Percentiles rank a stretch among this genome's conserved stretches.
These are phyloP conservation scores for Boletus bicolor DNA, from an alignment of 768 basidiomycete genomes.

Conservation along the genomic window DNA sequence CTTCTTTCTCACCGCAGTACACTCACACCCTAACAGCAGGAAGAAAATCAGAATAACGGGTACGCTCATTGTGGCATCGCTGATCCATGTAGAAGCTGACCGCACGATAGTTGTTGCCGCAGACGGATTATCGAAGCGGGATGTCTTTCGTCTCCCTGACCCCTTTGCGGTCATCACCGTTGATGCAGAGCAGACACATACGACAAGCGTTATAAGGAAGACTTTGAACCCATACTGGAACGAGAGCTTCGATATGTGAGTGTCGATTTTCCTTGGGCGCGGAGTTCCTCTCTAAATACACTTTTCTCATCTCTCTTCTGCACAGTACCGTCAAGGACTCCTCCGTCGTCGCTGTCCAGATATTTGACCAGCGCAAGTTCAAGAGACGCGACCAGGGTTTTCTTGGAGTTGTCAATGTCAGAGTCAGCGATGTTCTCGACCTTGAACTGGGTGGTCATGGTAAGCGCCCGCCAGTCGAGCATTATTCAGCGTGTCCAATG, in stretches of 20 bases:
- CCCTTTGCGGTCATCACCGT: conserved; percentile 99
- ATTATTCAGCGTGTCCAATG: not conserved
- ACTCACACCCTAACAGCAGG: conserved; percentile 35
- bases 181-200: conserved; percentile 95
- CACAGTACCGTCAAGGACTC: conserved; percentile 90
- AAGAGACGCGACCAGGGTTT: conserved; percentile 98
- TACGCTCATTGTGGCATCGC: conserved; percentile 20
- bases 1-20: not conserved
- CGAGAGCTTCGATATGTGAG: conserved; percentile 96
- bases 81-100: conserved; percentile 1
- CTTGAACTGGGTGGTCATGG: conserved; percentile 92
- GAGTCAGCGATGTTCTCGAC: conserved; percentile 87
- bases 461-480: conserved; percentile 39
- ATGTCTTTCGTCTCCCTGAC: conserved; percentile 94
- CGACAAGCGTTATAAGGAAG: conserved; percentile 96
- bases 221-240: conserved; percentile 96
- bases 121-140: conserved; percentile 88
- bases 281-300: not conserved
- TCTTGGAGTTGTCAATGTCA: conserved; percentile 94
- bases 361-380: conserved; percentile 99
- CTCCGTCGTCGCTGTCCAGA: conserved; percentile 97
- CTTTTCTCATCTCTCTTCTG: conserved; percentile 9
- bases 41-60: conserved; percentile 82
- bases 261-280: not conserved
- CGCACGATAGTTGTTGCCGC: conserved; percentile 80